Evolutionary conservation across 345 rosid species (phyloP).

Genomic region (Ceriops tagal): DNA sequence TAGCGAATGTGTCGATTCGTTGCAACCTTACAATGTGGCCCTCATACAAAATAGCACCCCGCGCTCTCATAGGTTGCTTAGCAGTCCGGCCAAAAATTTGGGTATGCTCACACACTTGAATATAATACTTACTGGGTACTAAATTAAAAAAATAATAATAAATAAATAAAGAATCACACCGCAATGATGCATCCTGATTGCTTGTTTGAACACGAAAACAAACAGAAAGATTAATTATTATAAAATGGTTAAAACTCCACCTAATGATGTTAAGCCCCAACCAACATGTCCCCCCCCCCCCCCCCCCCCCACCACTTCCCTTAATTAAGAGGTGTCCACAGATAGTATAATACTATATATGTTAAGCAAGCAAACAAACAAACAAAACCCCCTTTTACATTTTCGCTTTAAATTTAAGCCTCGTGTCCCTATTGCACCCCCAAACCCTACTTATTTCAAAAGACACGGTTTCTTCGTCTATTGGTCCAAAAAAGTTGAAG

Average conservation of each 20-base stretch:
- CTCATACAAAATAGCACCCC: background rate
- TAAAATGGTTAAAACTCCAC: constrained; percentile 18
- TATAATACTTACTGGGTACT: too few relatives aligned
- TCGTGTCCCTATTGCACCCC: constrained; percentile 25
- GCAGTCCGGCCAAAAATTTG: background rate
- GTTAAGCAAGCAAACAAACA: constrained; percentile 8
- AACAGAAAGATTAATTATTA: constrained; percentile 17
- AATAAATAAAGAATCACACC: constrained; percentile 17
- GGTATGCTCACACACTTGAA: background rate
- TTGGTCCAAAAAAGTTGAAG: constrained; percentile 36
- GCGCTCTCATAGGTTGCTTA: constrained; percentile 2
- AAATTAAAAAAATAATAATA: background rate
- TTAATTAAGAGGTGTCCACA: constrained; percentile 2
- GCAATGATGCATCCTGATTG: constrained; percentile 21
- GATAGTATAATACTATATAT: constrained; percentile 3
- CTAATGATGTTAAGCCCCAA: constrained; percentile 44
- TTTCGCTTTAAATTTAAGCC: constrained; percentile 22
- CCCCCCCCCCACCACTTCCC: too few relatives aligned
- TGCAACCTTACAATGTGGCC: background rate
- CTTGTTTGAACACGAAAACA: constrained; percentile 24
- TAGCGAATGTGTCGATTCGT: too few relatives aligned
- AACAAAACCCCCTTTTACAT: background rate
- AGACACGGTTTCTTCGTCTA: constrained; percentile 10
- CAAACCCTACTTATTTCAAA: constrained; percentile 28
- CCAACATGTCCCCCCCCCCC: constrained; percentile 13